These are phyloP conservation scores for Mycosphaerella arachidis DNA, from an alignment of 2,329 filamentous ascomycete genomes.

Conservation along the genomic window DNA sequence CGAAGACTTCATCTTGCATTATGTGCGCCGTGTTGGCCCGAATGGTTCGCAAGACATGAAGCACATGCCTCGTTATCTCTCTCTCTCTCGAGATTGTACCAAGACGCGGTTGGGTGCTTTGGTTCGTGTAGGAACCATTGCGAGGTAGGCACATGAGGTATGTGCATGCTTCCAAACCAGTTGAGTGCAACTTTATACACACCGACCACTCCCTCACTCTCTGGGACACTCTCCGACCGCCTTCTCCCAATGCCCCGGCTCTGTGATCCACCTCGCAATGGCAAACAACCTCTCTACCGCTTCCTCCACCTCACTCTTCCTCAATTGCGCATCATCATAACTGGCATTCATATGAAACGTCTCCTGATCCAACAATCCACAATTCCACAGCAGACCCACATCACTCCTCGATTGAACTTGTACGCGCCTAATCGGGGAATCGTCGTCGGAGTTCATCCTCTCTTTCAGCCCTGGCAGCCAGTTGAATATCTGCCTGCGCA, in stretches of 20 bases:
- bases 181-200: no score
- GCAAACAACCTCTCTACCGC: background rate
- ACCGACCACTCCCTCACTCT: background rate
- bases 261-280: slow-evolving; percentile 1
- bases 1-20: no score
- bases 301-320: slow-evolving; percentile 4
- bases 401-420: slow-evolving; percentile 5
- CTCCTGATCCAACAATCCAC: slow-evolving; percentile 1
- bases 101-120: no score
- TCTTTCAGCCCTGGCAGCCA: slow-evolving; percentile 3
- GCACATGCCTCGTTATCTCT: no score
- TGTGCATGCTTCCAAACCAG: no score
- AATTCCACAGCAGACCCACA: slow-evolving; percentile 10
- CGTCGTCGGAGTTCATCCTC: background rate
- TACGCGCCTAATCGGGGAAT: background rate
- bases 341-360: slow-evolving; percentile 1
- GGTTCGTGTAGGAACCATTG: no score
- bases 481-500: slow-evolving; percentile 10
- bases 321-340: slow-evolving; percentile 10
- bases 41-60: no score
- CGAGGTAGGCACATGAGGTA: no score
- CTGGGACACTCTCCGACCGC: background rate
- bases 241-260: slow-evolving; percentile 1
- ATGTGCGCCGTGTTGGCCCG: no score
- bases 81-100: no score